Evolutionary conservation across 306 rosid genomes (phyloP), one percentile per base, ranked within the genome.

Genomic region (Prunus davidiana): DNA sequence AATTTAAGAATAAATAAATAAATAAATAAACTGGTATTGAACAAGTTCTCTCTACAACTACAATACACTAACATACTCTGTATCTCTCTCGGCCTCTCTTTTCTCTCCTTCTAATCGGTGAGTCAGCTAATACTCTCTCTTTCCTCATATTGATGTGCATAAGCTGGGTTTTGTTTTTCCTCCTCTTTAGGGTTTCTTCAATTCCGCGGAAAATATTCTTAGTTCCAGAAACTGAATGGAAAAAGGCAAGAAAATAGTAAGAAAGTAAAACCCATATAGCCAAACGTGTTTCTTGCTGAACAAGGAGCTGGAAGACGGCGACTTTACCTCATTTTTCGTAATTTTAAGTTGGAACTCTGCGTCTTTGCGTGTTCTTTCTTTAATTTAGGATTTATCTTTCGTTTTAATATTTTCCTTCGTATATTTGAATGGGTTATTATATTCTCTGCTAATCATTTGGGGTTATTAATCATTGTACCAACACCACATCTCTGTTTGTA

Each of bases 221-320:
- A 22, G 34, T 2, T 72, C 22, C 50, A 2, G 41, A 28, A 50
- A 49, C 15, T 50, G 45, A 69, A 50, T 25, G 15, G 12, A 46
- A 32, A 68, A 68, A 7, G 0, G 3, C 74, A 75, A 24, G 27
- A 49, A 16, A 49, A 8, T 49, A 70, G 63, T n/a, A 11, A 70
- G 46, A 30, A 51, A 70, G 49, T 52, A 34, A 41, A 38, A 56
- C 76, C 66, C 75, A 71, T 18, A 22, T 32, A 41, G 58, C 76
- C 28, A 32, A 71, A 38, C 75, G 54, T 47, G 16, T 72, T 71
- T 54, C 75, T 71, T 71, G 76, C 65, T 41, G 34, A 34, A 32
- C 76, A 72, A 73, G 76, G 55, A 66, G 19, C 43, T 67, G 11
- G 54, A 16, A 64, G 46, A 34, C 24, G 38, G 20, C 57, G 8